These are phyloP conservation scores for Penicillium sp. DNA, from an alignment of 2,329 filamentous ascomycete species.

Conservation along the genomic window DNA sequence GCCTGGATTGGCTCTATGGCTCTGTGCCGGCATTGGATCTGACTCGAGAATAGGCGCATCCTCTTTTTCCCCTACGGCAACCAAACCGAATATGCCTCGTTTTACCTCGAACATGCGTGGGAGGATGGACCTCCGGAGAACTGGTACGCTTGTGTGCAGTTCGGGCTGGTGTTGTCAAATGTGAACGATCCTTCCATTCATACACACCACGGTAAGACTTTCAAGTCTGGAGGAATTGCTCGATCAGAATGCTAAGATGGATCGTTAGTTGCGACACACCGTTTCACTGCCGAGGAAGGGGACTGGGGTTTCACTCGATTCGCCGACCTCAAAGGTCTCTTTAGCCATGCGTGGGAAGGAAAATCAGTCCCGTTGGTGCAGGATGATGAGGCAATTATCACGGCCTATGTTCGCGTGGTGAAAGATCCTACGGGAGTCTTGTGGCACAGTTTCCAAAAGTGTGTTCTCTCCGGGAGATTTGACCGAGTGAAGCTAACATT, in stretches of 20 bases:
- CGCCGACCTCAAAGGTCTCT: conserved; percentile 80
- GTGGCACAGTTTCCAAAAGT: conserved; percentile 49
- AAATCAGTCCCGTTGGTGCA: conserved; percentile 55
- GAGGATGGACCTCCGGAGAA: conserved; percentile 75
- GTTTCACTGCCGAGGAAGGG: conserved; percentile 92
- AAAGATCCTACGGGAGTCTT: conserved; percentile 50
- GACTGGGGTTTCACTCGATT: conserved; percentile 99
- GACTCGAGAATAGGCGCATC: conserved; percentile 66
- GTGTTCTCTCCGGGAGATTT: conserved; percentile 9
- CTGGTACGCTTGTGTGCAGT: conserved; percentile 96
- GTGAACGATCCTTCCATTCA: conserved; percentile 85
- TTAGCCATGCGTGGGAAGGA: conserved; percentile 72
- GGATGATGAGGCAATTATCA: conserved; percentile 47
- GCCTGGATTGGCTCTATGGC: not conserved
- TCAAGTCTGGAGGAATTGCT: not conserved
- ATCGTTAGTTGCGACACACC: conserved; percentile 72
- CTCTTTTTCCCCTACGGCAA: conserved; percentile 95
- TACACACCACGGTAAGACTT: conserved; percentile 61
- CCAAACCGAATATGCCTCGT: conserved; percentile 86
- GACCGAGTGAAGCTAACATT: conserved; percentile 19
- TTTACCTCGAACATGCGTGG: conserved; percentile 95
- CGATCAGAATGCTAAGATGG: not conserved
- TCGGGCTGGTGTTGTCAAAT: conserved; percentile 91
- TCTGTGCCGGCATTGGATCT: conserved; percentile 13
- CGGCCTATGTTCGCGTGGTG: conserved; percentile 49